These are phyloP conservation scores for Lasiosphaeris hirsuta DNA, from an alignment of 495 filamentous ascomycete species.

Conservation along the genomic window DNA sequence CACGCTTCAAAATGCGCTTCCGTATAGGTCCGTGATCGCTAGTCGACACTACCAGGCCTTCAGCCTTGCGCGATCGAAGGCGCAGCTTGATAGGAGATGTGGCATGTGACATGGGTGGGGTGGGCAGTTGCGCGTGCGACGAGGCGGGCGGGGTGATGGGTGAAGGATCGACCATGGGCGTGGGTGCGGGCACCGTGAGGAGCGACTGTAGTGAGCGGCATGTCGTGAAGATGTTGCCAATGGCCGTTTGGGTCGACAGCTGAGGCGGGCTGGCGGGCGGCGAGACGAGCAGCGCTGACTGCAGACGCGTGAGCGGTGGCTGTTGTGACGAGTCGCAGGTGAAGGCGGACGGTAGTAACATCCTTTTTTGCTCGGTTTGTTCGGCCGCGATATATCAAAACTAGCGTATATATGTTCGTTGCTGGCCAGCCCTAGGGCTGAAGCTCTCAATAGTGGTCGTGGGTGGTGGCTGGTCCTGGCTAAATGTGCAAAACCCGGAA, in stretches of 20 bases:
- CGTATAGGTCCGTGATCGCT: conserved; percentile 25
- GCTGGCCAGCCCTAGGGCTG: neutral
- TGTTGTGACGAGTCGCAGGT: conserved; percentile 61
- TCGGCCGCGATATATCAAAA: neutral
- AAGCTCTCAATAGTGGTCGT: conserved; percentile 1
- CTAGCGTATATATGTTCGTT: neutral
- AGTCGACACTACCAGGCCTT: conserved; percentile 15
- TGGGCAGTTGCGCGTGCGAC: conserved; percentile 51
- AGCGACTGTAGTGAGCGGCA: conserved; percentile 72
- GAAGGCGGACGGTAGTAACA: conserved; percentile 71
- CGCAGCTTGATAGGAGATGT: conserved; percentile 47
- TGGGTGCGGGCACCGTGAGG: conserved; percentile 45
- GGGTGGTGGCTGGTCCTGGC: conserved; percentile 6
- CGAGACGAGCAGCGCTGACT: conserved; percentile 57
- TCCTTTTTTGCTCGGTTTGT: conserved; percentile 22
- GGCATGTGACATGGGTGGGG: conserved; percentile 50
- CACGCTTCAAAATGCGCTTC: conserved; percentile 52
- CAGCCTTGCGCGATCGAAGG: conserved; percentile 41
- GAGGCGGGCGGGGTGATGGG: conserved; percentile 47
- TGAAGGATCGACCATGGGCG: conserved; percentile 31
- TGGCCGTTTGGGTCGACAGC: conserved; percentile 47
- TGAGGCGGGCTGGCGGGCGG: conserved; percentile 63
- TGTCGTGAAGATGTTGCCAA: conserved; percentile 61
- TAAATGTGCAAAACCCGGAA: conserved; percentile 11
- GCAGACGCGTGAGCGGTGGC: conserved; percentile 45